Evolutionary conservation across 2,329 filamentous ascomycete genomes (phyloP), one percentile per base, ranked within the genome.

Genomic region (Fusarium sarcochroum): DNA sequence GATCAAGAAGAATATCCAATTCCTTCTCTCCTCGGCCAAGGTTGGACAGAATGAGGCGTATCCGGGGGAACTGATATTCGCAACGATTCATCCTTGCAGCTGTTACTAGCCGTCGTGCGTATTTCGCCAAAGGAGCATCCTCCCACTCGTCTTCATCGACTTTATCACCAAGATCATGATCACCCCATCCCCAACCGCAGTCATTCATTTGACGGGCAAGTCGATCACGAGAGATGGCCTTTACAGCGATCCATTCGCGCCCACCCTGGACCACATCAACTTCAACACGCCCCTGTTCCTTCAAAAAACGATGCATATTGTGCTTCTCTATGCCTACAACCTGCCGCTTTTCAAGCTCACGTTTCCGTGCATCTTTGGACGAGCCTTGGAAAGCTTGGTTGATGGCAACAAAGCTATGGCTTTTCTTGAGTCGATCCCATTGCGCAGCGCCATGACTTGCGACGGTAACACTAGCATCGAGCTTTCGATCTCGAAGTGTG

Each of bases 141-240:
- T 77, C 76, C 73, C 76, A 80, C 48, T 81, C 80, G 8, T 76
- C 74, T 30, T 68, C 61, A 9, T 77, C 74, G 7, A 80, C 76
- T 2, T 60, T 48, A 4, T 79, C 76, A 1, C 76, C 75, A 7
- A 69, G 58, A 6, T 73, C 67, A 60, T 80, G 70, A 8, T 79
- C 77, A 7, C 79, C 80, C 80, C 80, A 82, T 8, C 73, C 74
- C 80, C 80, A 82, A 6, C 80, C 80, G n/a, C 74, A 74, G 45
- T 81, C 80, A 5, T 76, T 75, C 80, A 82, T 78, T 45, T 82
- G 79, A 5, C 79, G 72, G 9, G 77, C 77, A 51, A 82, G 71
- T 27, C 79, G 70, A 46, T 78, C 73, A 14, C 70, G 65, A 47
- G 73, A 74, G 2, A 80, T 67, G 9, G 75, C 72, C 30, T 77